Evolutionary conservation across 179 eudicot species (phyloP).

Genomic region (Actinidia arguta): DNA sequence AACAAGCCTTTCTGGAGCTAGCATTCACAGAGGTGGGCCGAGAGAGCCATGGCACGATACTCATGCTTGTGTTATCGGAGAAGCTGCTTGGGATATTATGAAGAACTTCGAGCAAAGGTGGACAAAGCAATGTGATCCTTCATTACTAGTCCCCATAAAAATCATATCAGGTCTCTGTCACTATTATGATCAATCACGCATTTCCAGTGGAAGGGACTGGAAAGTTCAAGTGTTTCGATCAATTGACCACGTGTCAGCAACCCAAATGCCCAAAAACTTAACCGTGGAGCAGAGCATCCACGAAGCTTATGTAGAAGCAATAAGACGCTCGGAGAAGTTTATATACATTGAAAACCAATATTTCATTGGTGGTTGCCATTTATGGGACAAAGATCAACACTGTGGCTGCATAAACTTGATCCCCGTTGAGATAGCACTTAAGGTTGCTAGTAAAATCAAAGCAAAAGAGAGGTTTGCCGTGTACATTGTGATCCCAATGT

Average conservation of each 20-base stretch:
- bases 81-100: constrained; percentile 76
- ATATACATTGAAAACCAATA: constrained; percentile 94
- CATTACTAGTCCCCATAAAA: constrained; percentile 48
- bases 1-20: constrained; percentile 75
- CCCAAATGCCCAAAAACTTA: constrained; percentile 44
- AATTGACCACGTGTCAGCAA: constrained; percentile 79
- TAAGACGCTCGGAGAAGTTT: constrained; percentile 79
- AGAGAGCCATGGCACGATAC: constrained; percentile 94
- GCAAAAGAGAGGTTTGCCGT: constrained; percentile 80
- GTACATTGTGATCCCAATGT: constrained; percentile 90
- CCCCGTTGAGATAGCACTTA: constrained; percentile 90
- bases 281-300: constrained; percentile 73
- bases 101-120: constrained; percentile 88
- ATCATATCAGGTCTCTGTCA: constrained; percentile 43
- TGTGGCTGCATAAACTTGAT: constrained; percentile 82
- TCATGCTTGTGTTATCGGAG: constrained; percentile 79
- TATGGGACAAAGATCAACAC: constrained; percentile 77
- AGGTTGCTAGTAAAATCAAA: constrained; percentile 72
- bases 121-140: constrained; percentile 80
- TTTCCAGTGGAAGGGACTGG: constrained; percentile 50
- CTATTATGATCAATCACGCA: constrained; percentile 28
- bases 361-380: constrained; percentile 81
- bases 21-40: constrained; percentile 78
- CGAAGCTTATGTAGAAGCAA: constrained; percentile 87
- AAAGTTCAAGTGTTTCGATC: constrained; percentile 87